phyloP scores from a whole-genome alignment of 768 basidiomycete species.

The Rhodotorula kratochvilovae region DNA sequence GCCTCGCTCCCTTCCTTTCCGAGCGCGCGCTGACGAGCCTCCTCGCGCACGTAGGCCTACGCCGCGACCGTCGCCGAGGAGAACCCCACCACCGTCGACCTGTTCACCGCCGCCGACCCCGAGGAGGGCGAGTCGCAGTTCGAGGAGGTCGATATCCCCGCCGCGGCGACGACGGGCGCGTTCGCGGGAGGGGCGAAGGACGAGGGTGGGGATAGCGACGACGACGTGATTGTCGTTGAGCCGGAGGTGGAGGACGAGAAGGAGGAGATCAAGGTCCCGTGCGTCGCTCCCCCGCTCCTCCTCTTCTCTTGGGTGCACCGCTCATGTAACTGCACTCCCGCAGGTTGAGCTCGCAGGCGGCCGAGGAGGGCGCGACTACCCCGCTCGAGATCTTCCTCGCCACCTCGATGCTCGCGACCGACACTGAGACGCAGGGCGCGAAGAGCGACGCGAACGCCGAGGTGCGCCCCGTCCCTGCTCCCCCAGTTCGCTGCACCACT shows the following conservation, averaged over 20 bases:
- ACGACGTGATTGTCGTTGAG: not conserved
- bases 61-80: slow-evolving; percentile 28
- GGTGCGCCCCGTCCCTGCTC: not conserved
- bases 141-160: slow-evolving; percentile 31
- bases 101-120: not conserved
- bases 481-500: no score
- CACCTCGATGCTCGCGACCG: slow-evolving; percentile 75
- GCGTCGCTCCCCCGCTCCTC: not conserved
- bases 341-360: slow-evolving; percentile 5
- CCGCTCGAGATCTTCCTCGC: slow-evolving; percentile 69
- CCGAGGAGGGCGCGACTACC: slow-evolving; percentile 46
- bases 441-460: slow-evolving; percentile 23
- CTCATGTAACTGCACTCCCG: not conserved
- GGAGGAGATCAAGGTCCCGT: slow-evolving; percentile 10
- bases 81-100: slow-evolving; percentile 19
- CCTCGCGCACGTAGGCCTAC: slow-evolving; percentile 9
- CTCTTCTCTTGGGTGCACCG: not conserved
- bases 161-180: not conserved
- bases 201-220: slow-evolving; percentile 6
- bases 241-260: not conserved
- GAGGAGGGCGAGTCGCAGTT: not conserved
- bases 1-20: not conserved
- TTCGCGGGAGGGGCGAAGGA: not conserved
- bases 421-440: slow-evolving; percentile 59
- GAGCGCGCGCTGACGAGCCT: not conserved